Percentiles rank a stretch among this genome's conserved stretches.
These are phyloP conservation scores for Barnettozyma sp. DNA, from an alignment of 805 yeast species.

Conservation along the genomic window DNA sequence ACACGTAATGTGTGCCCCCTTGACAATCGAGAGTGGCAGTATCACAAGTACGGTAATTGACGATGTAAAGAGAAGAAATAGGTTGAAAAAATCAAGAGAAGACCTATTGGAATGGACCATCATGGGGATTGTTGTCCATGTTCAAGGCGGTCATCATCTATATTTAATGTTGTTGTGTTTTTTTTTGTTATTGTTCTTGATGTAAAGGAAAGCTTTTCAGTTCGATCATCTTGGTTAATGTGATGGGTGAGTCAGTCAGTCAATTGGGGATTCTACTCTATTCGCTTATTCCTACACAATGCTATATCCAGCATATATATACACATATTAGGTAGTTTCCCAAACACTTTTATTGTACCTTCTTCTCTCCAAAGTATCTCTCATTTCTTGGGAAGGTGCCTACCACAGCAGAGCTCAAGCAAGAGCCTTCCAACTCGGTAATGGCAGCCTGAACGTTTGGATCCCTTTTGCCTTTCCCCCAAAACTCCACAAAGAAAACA, in stretches of 20 bases:
- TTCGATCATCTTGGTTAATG: slow-evolving; percentile 1
- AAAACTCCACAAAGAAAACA: slow-evolving; percentile 71
- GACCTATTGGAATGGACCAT: too few species aligned
- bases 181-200: slow-evolving; percentile 1
- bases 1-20: slow-evolving; percentile 95
- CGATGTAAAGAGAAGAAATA: slow-evolving; percentile 11
- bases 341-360: too few species aligned
- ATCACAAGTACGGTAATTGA: slow-evolving; percentile 64
- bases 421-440: slow-evolving; percentile 35
- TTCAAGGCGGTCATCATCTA: too few species aligned
- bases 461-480: slow-evolving; percentile 34
- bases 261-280: neutral
- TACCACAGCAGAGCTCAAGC: slow-evolving; percentile 47
- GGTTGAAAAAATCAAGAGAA: too few species aligned
- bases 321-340: neutral
- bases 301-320: too few species aligned
- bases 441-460: slow-evolving; percentile 31
- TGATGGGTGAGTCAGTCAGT: neutral
- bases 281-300: too few species aligned
- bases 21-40: slow-evolving; percentile 87
- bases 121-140: too few species aligned
- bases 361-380: slow-evolving; percentile 28
- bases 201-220: too few species aligned
- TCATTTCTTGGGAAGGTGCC: slow-evolving; percentile 50
- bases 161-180: neutral